These are phyloP conservation scores for Phellopilus nigrolimitatus DNA, from an alignment of 1,284 basidiomycete genomes.

Conservation along the genomic window DNA sequence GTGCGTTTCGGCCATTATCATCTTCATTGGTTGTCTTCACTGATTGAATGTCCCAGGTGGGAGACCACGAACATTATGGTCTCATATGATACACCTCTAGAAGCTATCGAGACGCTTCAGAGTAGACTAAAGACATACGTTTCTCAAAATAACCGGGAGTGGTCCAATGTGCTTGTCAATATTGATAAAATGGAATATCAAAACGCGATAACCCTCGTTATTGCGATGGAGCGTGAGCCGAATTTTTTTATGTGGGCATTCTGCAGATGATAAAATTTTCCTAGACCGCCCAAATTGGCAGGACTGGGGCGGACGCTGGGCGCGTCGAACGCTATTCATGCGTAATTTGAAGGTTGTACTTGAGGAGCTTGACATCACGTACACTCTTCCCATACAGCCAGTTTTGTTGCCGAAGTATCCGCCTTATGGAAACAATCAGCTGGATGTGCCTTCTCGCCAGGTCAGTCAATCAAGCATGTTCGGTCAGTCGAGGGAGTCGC, in stretches of 20 bases:
- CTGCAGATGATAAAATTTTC: slow-evolving; percentile 1
- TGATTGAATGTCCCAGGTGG: slow-evolving; percentile 48
- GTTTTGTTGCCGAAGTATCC: slow-evolving; percentile 45
- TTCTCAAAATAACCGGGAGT: slow-evolving; percentile 65
- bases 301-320: slow-evolving; percentile 80
- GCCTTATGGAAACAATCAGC: slow-evolving; percentile 17
- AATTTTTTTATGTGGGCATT: background rate
- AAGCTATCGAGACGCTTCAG: slow-evolving; percentile 64
- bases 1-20: slow-evolving; percentile 35
- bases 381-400: slow-evolving; percentile 69
- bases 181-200: slow-evolving; percentile 77
- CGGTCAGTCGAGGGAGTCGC: slow-evolving; percentile 7
- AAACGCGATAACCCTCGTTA: slow-evolving; percentile 60
- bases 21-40: slow-evolving; percentile 18
- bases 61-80: slow-evolving; percentile 66
- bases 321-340: slow-evolving; percentile 67
- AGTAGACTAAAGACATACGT: slow-evolving; percentile 58
- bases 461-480: background rate
- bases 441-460: slow-evolving; percentile 8
- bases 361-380: slow-evolving; percentile 68
- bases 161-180: slow-evolving; percentile 56
- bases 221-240: slow-evolving; percentile 72
- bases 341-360: slow-evolving; percentile 61
- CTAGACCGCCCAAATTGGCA: slow-evolving; percentile 79
- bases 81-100: slow-evolving; percentile 62